A percentile compares a stretch with the other conserved stretches of the same genome.
phyloP scores from a whole-genome alignment of 1,284 basidiomycete genomes.

The Mycosarcoma maydis region DNA sequence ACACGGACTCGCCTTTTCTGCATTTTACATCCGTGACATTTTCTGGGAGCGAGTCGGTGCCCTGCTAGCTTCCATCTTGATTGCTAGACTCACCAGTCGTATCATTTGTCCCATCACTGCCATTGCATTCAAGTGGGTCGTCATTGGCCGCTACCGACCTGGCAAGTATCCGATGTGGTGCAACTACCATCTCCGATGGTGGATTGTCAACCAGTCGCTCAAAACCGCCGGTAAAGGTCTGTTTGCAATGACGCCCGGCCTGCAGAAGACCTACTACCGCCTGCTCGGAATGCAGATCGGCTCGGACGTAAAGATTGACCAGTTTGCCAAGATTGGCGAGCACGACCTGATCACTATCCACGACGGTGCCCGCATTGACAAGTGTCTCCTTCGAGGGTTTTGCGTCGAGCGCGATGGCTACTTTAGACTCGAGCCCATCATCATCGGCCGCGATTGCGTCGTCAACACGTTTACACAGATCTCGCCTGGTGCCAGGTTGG shows the following conservation, averaged over 20 bases:
- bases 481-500: constrained; percentile 65
- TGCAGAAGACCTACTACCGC: constrained; percentile 64
- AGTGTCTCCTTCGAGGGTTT: constrained; percentile 65
- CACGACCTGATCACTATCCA: constrained; percentile 66
- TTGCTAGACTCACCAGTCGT: constrained; percentile 64
- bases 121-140: constrained; percentile 67
- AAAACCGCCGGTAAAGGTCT: constrained; percentile 65
- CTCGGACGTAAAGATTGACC: constrained; percentile 62
- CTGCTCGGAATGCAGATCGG: constrained; percentile 66
- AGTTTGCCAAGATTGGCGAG: constrained; percentile 61
- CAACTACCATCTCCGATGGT: constrained; percentile 67
- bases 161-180: constrained; percentile 67
- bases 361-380: constrained; percentile 65
- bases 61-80: constrained; percentile 61
- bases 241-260: constrained; percentile 60
- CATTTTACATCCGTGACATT: constrained; percentile 65
- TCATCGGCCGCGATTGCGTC: constrained; percentile 66
- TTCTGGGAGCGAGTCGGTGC: constrained; percentile 67
- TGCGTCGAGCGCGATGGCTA: constrained; percentile 67
- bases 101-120: constrained; percentile 66
- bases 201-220: constrained; percentile 67
- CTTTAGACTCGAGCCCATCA: constrained; percentile 66
- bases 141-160: constrained; percentile 65
- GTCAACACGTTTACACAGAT: constrained; percentile 67
- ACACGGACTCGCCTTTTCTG: constrained; percentile 66